Percentiles rank a stretch among this genome's conserved stretches.
Conservation (phyloP, 345 rosid genomes). For the Camelina laxa region DNA sequence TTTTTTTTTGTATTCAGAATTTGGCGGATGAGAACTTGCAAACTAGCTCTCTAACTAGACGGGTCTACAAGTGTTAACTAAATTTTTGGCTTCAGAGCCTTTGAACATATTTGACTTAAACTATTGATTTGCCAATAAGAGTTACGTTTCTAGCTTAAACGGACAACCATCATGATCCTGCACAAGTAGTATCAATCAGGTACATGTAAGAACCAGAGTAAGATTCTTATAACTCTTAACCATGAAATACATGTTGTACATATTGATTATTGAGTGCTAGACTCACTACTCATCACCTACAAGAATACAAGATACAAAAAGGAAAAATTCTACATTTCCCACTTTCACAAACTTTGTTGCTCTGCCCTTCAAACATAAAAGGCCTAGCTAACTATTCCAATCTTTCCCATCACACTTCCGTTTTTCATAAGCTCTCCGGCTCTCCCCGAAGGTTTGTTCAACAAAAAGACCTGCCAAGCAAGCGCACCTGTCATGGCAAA, state of each 20-base stretch:
- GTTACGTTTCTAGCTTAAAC: background rate
- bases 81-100: background rate
- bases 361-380: no score
- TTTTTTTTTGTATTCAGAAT: background rate
- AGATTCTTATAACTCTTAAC: background rate
- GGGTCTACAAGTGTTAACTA: background rate
- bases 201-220: background rate
- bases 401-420: no score
- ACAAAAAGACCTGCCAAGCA: constrained; percentile 26
- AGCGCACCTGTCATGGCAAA: constrained; percentile 43
- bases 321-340: background rate
- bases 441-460: no score
- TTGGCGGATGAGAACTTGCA: background rate
- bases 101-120: background rate
- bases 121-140: background rate
- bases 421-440: no score
- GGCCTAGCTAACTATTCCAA: background rate
- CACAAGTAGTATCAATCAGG: background rate
- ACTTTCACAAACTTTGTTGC: background rate
- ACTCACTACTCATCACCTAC: background rate
- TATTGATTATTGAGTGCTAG: background rate
- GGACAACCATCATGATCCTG: background rate
- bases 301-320: background rate
- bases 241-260: background rate
- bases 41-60: background rate